Evolutionary conservation across 495 filamentous ascomycete genomes (phyloP), one percentile per base, ranked within the genome.

Genomic region (Talaromyces proteolyticus): DNA sequence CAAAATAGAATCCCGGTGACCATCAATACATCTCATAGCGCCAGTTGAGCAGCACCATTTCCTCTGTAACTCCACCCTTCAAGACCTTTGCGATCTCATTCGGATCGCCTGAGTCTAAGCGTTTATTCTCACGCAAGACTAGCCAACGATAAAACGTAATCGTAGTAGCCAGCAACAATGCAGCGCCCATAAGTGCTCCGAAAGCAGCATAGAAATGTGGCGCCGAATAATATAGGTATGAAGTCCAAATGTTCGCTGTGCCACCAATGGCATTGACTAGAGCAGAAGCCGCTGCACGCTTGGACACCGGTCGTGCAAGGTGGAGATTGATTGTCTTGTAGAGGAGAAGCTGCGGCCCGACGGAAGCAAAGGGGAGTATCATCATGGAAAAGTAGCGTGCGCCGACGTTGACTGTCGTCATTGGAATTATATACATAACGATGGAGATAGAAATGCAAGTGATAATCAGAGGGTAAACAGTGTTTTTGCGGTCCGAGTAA

Each of bases 371-470:
- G 4, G 73, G 80, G 86, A 95, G 91, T 25, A 94, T 71, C 80
- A 93, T 87, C 84, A 94, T 93, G 19, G 85, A 75, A 21, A 92
- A 63, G 57, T 93, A 95, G 26, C 89, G 71, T 2, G 89, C 80
- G 0, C 68, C 89, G 0, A 75, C 69, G 4, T 65, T 56, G 0
- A 76, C 91, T 0, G 82, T 66, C 14, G 86, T 86, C 3, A 84
- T 85, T 49, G 91, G 75, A 58, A 94, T 87, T 62, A 88, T 92
- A 2, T 85, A 86, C 8, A 69, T 66, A 20, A 92, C 66, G 10
- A 86, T 79, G 36, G 94, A 70, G 53, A 75, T 79, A 19, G 91
- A 69, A 0, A 88, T 86, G 6, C 81, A 46, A 0, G 63, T 64
- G 29, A 74, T 77, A 56, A 94, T 78, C 64, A 91, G 88, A 65